A percentile compares a stretch with the other conserved stretches of the same genome.
phyloP scores from a whole-genome alignment of 176 grass and related monocot species.

The Triticum aestivum region IWGSC_CS_RefSeq_v2.1 NC_057808.1:231491289-231491788 shows the following conservation, averaged over 20 bases:
- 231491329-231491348: conserved; percentile 93
- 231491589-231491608: background rate
- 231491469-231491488: conserved; percentile 86
- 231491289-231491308: conserved; percentile 78
- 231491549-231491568: conserved; percentile 53
- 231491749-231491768: conserved; percentile 65
- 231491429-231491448: background rate
- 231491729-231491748: conserved; percentile 57
- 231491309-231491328: conserved; percentile 68
- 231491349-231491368: conserved; percentile 51
- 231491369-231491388: background rate
- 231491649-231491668: background rate
- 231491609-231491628: background rate
- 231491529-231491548: conserved; percentile 89
- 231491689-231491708: conserved; percentile 56
- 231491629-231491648: background rate
- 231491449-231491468: background rate
- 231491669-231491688: conserved; percentile 54
- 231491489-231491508: conserved; percentile 70
- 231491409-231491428: background rate
- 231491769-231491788: conserved; percentile 41
- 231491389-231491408: background rate
- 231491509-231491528: conserved; percentile 68
- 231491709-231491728: conserved; percentile 71
- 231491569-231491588: background rate